Base-by-base conservation (phyloP, 2,329 filamentous ascomycete genomes). In the Cryphonectria naterciae region DNA sequence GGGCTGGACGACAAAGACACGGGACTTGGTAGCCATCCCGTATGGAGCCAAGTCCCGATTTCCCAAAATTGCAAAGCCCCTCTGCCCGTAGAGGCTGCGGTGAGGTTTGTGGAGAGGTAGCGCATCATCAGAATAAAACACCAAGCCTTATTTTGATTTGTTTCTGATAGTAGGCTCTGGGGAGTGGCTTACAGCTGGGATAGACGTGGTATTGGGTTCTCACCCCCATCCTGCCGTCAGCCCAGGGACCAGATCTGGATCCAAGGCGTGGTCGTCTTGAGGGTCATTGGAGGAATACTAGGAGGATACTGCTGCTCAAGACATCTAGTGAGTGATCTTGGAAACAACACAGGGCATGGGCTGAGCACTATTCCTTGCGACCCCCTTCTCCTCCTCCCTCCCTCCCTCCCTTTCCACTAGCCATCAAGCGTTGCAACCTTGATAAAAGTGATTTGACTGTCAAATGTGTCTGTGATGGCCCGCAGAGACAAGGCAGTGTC, bases 1-100 rank as follows among this genome's bases (percentile, higher is more conserved):
- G 28, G 37, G 46, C 49, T 37, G 25, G 65, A 56, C 65, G 35
- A 56, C 49, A 67, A 67, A 67, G 65, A 60, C 37, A 46, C 39
- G 65, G 65, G 25, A 46, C 25, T n/a, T 17, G 1, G 52, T 41
- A 37, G 17, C 35, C 39, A 61, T 61, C 54, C 39, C 65, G 10
- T 10, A 28, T 15, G 37, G 28, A 67, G 52, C 22, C 43, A 19
- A 25, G 43, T 49, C 19, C 4, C n/a, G 56, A 11, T 37, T 56
- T 54, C 32, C 25, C 28, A 39, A 61, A 67, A 39, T 41, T 60
- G 25, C 37, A 25, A 46, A n/a, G 32, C n/a, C 13, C 46, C 15
- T 58, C 22, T 66, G 64, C 25, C 17, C 52, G 25, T n/a, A 43
- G 63, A 19, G 25, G 17, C 2, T 25, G 25, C 5, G 2, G 17